These are phyloP conservation scores for Nitzschia sp. DNA, from an alignment of 108 stramenopile genomes.

Conservation along the genomic window DNA sequence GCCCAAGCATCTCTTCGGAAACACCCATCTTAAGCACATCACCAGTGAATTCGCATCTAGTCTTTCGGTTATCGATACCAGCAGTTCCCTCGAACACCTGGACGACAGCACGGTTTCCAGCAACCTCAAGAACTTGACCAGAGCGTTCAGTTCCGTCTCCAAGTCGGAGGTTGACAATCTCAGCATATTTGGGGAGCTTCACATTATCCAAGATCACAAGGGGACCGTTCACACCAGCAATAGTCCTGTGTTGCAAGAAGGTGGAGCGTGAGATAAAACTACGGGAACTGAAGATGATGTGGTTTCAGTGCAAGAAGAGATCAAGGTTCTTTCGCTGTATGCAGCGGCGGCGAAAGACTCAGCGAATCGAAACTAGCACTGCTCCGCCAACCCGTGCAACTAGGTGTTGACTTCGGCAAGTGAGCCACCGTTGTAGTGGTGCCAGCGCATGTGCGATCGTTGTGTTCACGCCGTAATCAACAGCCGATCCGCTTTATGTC, in stretches of 20 bases:
- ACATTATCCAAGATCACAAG: slow-evolving; percentile 99
- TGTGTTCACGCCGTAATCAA: too few relatives aligned
- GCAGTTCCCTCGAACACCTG: slow-evolving; percentile 99
- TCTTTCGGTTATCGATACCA: slow-evolving; percentile 99
- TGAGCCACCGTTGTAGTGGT: too few relatives aligned
- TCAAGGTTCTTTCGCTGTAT: too few relatives aligned
- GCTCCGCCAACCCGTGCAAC: too few relatives aligned
- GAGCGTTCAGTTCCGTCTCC: slow-evolving; percentile 94
- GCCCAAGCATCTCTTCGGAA: slow-evolving; percentile 98
- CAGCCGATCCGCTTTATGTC: too few relatives aligned
- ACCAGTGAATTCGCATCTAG: slow-evolving; percentile 96
- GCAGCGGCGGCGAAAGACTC: too few relatives aligned
- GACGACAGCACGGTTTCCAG: slow-evolving; percentile 96
- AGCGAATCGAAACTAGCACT: too few relatives aligned
- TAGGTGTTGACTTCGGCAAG: too few relatives aligned
- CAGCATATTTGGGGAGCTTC: slow-evolving; percentile 97
- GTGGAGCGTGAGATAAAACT: not conserved
- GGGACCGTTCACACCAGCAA: slow-evolving; percentile 98
- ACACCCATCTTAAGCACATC: slow-evolving; percentile 99
- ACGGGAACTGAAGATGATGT: too few relatives aligned
- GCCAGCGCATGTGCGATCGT: too few relatives aligned
- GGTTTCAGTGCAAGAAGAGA: too few relatives aligned
- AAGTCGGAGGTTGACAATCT: slow-evolving; percentile 97
- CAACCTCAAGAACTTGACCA: slow-evolving; percentile 98
- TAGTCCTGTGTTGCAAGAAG: slow-evolving; percentile 75